Conservation (phyloP, 2,329 filamentous ascomycete species). For the Dothistroma pini region DNA sequence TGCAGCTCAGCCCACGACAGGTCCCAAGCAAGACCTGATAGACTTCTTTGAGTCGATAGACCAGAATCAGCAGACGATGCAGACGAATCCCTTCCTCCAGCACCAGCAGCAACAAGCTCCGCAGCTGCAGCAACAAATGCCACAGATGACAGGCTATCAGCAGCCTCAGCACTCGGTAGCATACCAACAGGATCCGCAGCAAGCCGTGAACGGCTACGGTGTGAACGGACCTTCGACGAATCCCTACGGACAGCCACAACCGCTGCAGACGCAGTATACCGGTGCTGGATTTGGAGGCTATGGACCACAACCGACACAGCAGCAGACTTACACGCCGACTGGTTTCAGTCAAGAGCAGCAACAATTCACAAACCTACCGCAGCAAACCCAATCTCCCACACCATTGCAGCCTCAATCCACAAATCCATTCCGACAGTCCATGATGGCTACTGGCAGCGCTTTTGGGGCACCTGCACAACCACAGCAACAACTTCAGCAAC, state of each 20-base stretch:
- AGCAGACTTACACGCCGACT: constrained; percentile 35
- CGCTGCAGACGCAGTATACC: constrained; percentile 59
- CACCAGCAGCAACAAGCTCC: constrained; percentile 24
- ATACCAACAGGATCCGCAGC: constrained; percentile 14
- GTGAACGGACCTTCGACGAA: constrained; percentile 28
- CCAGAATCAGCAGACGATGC: constrained; percentile 69
- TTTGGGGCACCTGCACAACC: constrained; percentile 9
- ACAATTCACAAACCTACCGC: constrained; percentile 25
- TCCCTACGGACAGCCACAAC: constrained; percentile 44
- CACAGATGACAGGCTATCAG: constrained; percentile 45
- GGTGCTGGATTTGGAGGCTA: constrained; percentile 84
- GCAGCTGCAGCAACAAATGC: constrained; percentile 29
- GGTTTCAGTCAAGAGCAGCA: constrained; percentile 19
- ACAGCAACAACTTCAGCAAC: constrained; percentile 19
- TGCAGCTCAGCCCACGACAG: constrained; percentile 46
- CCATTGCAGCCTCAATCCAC: constrained; percentile 56
- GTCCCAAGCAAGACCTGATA: constrained; percentile 73
- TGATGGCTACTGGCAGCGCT: constrained; percentile 53
- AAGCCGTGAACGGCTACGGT: constrained; percentile 28
- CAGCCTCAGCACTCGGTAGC: constrained; percentile 25
- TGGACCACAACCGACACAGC: constrained; percentile 61
- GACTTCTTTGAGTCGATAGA: constrained; percentile 96
- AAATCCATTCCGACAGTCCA: constrained; percentile 92
- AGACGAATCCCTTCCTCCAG: constrained; percentile 30
- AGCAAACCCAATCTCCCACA: constrained; percentile 35